Conservation (phyloP, 371 early-diverging fungal species). For the Lichtheimia corymbifera region DNA sequence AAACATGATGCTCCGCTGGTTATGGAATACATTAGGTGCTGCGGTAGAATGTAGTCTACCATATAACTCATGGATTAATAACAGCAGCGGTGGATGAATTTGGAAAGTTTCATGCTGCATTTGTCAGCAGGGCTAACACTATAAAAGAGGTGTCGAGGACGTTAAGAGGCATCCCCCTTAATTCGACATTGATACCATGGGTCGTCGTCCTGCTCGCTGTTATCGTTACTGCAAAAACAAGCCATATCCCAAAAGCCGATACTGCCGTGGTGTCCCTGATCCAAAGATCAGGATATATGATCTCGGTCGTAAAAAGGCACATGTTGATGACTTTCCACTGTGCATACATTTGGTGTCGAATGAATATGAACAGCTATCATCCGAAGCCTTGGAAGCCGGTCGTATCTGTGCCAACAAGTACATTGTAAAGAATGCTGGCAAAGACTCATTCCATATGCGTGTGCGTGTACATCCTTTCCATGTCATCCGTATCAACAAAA, state of each 20-base stretch:
- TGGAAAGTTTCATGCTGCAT: no score
- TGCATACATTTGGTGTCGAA: constrained; percentile 97
- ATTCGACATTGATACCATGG: constrained; percentile 60
- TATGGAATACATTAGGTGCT: no score
- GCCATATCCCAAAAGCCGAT: constrained; percentile 99
- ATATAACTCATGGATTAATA: no score
- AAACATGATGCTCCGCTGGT: no score
- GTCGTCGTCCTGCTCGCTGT: constrained; percentile 99
- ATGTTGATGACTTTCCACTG: constrained; percentile 98
- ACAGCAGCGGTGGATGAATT: no score
- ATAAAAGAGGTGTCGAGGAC: no score
- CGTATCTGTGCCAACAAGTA: constrained; percentile 99
- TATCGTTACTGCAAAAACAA: constrained; percentile 99
- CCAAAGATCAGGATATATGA: constrained; percentile 99
- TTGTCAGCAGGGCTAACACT: no score
- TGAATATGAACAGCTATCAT: constrained; percentile 99
- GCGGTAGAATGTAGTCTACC: no score
- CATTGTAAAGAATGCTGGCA: constrained; percentile 98
- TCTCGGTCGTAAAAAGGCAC: constrained; percentile 99
- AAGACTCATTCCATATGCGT: constrained; percentile 99
- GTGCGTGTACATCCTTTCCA: constrained; percentile 99
- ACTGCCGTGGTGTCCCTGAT: constrained; percentile 99
- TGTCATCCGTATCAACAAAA: constrained; percentile 99
- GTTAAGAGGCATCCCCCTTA: no score
- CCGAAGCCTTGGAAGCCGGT: constrained; percentile 99